Evolutionary conservation across 768 basidiomycete genomes (phyloP).

Genomic region (Lactarius trivialis): DNA sequence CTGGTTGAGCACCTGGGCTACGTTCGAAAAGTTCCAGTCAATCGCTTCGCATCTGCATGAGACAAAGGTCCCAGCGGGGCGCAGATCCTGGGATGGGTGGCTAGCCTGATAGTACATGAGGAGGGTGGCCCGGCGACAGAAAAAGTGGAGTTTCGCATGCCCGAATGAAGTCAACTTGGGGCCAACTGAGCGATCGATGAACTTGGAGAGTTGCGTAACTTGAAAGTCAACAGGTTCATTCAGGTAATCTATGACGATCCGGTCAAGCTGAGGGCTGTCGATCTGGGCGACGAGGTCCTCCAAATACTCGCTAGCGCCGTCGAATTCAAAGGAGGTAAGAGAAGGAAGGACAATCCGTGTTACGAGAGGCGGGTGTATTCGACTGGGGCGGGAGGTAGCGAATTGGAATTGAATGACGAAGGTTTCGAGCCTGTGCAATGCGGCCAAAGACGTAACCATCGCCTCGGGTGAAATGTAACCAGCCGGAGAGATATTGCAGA

Average conservation of each 20-base stretch:
- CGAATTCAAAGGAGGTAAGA: not conserved
- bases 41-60: no score
- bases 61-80: no score
- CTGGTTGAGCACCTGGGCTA: no score
- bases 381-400: not conserved
- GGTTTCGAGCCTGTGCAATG: not conserved
- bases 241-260: not conserved
- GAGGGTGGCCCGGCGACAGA: no score
- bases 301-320: not conserved
- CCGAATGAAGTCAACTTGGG: no score
- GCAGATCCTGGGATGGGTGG: no score
- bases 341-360: not conserved
- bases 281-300: not conserved
- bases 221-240: not conserved
- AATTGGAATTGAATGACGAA: not conserved
- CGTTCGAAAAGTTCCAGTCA: no score
- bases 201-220: not conserved
- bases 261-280: not conserved
- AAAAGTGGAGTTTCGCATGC: no score
- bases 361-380: not conserved
- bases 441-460: not conserved
- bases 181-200: not conserved
- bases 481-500: not conserved
- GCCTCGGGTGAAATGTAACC: not conserved
- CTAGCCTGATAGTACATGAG: no score